These are phyloP conservation scores for Lentinula edodes DNA, from an alignment of 768 basidiomycete species.

Conservation along the genomic window DNA sequence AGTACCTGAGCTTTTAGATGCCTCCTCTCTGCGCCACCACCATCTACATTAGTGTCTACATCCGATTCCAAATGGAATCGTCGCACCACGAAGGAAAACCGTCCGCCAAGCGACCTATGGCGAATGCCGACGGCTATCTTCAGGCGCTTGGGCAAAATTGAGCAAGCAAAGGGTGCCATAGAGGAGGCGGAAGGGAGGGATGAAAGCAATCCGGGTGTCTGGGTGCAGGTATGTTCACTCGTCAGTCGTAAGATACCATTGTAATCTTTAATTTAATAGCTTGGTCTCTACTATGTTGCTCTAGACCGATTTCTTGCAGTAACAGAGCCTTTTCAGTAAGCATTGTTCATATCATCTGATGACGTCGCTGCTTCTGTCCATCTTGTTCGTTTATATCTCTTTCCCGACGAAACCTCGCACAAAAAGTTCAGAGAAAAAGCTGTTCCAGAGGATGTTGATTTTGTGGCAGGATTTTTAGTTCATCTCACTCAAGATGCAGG, in stretches of 20 bases:
- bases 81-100: conserved; percentile 50
- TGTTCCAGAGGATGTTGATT: conserved; percentile 50
- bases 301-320: conserved; percentile 56
- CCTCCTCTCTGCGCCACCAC: conserved; percentile 39
- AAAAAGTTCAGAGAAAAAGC: conserved; percentile 11
- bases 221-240: conserved; percentile 74
- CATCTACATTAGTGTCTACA: conserved; percentile 31
- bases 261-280: conserved; percentile 30
- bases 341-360: conserved; percentile 79
- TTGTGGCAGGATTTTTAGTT: conserved; percentile 77
- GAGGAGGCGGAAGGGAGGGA: conserved; percentile 92
- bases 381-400: conserved; percentile 71
- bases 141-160: conserved; percentile 81
- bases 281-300: conserved; percentile 72
- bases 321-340: conserved; percentile 76
- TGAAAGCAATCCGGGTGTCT: conserved; percentile 82
- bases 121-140: conserved; percentile 93
- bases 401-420: conserved; percentile 16
- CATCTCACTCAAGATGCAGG: conserved; percentile 73
- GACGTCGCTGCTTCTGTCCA: conserved; percentile 76
- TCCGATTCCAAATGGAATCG: conserved; percentile 32
- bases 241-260: neutral
- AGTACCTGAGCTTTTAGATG: conserved; percentile 27
- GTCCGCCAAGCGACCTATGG: conserved; percentile 84
- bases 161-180: conserved; percentile 86